A percentile compares a stretch with the other conserved stretches of the same genome.
Conservation (phyloP, 116 monocot genomes). For the Phalaenopsis hybrid region DNA sequence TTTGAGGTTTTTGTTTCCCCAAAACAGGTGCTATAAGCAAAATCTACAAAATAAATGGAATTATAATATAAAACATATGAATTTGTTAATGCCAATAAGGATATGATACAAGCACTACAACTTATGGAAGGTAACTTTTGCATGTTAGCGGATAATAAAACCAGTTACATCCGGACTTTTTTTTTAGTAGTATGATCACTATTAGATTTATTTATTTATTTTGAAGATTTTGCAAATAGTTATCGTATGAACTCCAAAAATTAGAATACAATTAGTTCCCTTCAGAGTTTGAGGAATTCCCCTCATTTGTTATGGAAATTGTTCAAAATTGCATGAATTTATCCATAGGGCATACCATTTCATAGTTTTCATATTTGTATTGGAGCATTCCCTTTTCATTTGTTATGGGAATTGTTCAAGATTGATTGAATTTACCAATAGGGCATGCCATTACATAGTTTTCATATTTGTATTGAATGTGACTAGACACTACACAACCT, state of each 20-base stretch:
- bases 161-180: neutral
- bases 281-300: too few relatives aligned
- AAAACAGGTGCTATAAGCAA: slow-evolving; percentile 77
- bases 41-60: slow-evolving; percentile 38
- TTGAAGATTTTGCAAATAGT: neutral
- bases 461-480: too few relatives aligned
- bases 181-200: neutral
- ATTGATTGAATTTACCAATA: too few relatives aligned
- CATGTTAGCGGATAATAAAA: neutral
- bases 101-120: neutral
- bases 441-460: too few relatives aligned
- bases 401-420: too few relatives aligned
- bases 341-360: too few relatives aligned
- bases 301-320: too few relatives aligned
- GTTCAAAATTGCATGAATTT: too few relatives aligned
- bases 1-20: slow-evolving; percentile 42
- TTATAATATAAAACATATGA: slow-evolving; percentile 3
- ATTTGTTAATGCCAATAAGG: neutral
- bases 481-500: too few relatives aligned
- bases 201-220: neutral
- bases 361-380: too few relatives aligned
- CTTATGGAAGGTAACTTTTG: neutral
- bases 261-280: neutral
- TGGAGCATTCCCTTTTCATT: too few relatives aligned
- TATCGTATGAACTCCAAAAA: neutral